Base-by-base conservation (phyloP, 768 basidiomycete species). In the Auricularia heimuer region DNA sequence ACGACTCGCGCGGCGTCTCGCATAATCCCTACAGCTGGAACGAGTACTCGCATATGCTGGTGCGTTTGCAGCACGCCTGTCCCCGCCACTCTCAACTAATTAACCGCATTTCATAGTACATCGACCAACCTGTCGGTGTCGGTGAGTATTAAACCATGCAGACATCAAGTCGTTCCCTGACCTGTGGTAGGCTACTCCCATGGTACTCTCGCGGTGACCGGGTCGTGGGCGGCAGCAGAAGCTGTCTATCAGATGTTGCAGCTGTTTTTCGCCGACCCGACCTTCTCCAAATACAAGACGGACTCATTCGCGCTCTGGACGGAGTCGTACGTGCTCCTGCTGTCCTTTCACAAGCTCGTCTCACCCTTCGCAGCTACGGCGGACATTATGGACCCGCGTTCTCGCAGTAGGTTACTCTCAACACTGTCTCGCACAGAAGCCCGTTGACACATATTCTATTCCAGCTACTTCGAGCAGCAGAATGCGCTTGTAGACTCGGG, bases 161-260 rank as follows among this genome's bases (percentile, higher is more conserved):
- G 34, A 4, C 18, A n/a, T 10, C 1, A 66, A 36, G 54, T 3
- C 33, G 3, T 4, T 33, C 14, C 36, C 16, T 51, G 35, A 24
- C 70, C 85, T 21, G 85, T 85, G 12, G 80, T 81, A 4, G 86
- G 86, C 39, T 87, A 85, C 75, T 86, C 85, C 1, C 78, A 86
- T 69, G 85, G 85, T 4, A 76, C 75, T 16, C 68, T 76, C 42
- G 75, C 71, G 8, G 82, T 85, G 54, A 77, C 79, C 14, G 84
- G 82, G 8, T 83, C 84, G 11, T 74, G 78, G 64, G 70, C 77
- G 62, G 85, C 85, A 2, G 86, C 86, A 0, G 69, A 75, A 8
- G 85, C 85, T 67, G 72, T 86, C 7, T 88, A 36, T 34, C 37
- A 63, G 54, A 61, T 68, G 75, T 72, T 88, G 69, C 85, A 87